A percentile compares a stretch with the other conserved stretches of the same genome.
phyloP scores from a whole-genome alignment of 768 basidiomycete species.

The Amanita brunnescens region DNA sequence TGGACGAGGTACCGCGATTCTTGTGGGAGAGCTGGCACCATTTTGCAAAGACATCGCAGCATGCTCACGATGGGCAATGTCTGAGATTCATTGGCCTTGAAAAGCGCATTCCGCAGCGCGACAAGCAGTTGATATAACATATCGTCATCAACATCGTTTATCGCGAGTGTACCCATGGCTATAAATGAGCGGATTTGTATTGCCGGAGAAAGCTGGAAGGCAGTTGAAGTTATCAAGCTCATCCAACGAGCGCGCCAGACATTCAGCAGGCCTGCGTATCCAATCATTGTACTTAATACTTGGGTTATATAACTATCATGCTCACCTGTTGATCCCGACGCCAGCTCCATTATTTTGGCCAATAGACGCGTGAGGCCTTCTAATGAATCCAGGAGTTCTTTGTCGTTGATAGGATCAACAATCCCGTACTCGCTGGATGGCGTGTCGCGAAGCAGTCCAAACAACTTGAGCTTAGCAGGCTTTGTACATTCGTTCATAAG shows the following conservation, averaged over 20 bases:
- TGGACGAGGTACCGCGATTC: slow-evolving; percentile 66
- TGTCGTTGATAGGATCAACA: slow-evolving; percentile 46
- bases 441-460: slow-evolving; percentile 61
- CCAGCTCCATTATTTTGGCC: slow-evolving; percentile 50
- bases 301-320: neutral
- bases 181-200: slow-evolving; percentile 87
- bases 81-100: slow-evolving; percentile 59
- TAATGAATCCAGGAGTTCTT: slow-evolving; percentile 50
- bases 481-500: slow-evolving; percentile 55
- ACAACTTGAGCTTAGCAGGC: slow-evolving; percentile 52
- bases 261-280: slow-evolving; percentile 56
- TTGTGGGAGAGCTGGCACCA: slow-evolving; percentile 60
- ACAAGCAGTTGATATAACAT: slow-evolving; percentile 90
- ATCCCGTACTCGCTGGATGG: slow-evolving; percentile 61
- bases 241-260: slow-evolving; percentile 93
- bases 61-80: slow-evolving; percentile 75
- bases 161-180: slow-evolving; percentile 73
- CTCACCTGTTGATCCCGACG: slow-evolving; percentile 64
- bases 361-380: slow-evolving; percentile 61
- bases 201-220: slow-evolving; percentile 83
- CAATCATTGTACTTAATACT: slow-evolving; percentile 1
- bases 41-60: slow-evolving; percentile 75
- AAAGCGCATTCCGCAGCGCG: slow-evolving; percentile 67
- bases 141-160: slow-evolving; percentile 85
- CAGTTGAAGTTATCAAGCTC: slow-evolving; percentile 78